phyloP scores from a whole-genome alignment of 2,329 filamentous ascomycete species.

The Coniochaeta prunicola region DNA sequence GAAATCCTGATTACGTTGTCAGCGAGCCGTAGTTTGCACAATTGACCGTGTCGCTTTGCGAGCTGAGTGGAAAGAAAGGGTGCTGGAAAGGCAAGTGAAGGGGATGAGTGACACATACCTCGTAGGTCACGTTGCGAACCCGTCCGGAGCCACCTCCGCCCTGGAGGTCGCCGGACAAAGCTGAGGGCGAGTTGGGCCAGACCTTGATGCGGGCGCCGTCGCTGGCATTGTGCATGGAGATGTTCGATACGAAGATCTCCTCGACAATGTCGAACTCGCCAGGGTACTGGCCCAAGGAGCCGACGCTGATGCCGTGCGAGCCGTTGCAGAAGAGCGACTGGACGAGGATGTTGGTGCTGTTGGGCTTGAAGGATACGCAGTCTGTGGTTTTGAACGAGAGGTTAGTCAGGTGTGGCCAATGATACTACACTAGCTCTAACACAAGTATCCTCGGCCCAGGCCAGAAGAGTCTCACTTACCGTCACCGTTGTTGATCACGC shows the following conservation, averaged over 20 bases:
- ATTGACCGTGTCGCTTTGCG: slow-evolving; percentile 21
- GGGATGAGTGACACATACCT: no score
- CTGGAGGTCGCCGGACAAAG: slow-evolving; percentile 39
- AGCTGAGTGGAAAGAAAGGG: no score
- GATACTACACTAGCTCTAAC: no score
- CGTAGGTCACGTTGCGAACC: slow-evolving; percentile 54
- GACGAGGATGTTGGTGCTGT: slow-evolving; percentile 50
- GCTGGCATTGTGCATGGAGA: slow-evolving; percentile 17
- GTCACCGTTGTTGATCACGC: slow-evolving; percentile 57
- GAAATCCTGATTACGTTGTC: no score
- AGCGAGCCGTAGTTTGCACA: no score
- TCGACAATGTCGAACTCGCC: slow-evolving; percentile 51
- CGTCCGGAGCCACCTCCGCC: slow-evolving; percentile 52
- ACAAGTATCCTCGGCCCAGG: not conserved
- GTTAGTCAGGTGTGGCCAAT: not conserved
- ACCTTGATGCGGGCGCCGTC: slow-evolving; percentile 60
- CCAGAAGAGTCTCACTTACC: slow-evolving; percentile 23
- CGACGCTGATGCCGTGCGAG: slow-evolving; percentile 55
- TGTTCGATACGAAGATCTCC: slow-evolving; percentile 45
- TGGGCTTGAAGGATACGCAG: slow-evolving; percentile 58
- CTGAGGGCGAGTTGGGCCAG: slow-evolving; percentile 25
- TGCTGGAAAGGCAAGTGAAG: no score
- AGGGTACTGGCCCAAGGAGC: slow-evolving; percentile 52
- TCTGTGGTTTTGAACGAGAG: slow-evolving; percentile 22
- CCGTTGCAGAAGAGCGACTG: slow-evolving; percentile 55